These are phyloP conservation scores for Ogataea pini DNA, from an alignment of 805 yeast species.

Conservation along the genomic window DNA sequence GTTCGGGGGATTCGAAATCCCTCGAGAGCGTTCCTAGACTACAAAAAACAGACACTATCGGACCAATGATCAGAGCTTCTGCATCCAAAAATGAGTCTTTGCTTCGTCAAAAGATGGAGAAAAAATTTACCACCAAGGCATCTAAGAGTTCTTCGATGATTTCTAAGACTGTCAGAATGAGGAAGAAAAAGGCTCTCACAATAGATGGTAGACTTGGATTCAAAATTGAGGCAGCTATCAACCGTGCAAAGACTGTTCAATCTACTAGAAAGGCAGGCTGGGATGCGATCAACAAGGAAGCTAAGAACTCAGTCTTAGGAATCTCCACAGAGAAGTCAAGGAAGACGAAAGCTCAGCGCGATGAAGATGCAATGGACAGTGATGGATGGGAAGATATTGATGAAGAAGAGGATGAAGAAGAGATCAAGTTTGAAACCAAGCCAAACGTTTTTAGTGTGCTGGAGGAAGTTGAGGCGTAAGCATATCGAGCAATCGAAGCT, in stretches of 20 bases:
- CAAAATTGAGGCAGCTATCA: slow-evolving; percentile 64
- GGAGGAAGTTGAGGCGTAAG: slow-evolving; percentile 30
- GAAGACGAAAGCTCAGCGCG: slow-evolving; percentile 1
- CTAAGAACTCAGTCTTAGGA: slow-evolving; percentile 35
- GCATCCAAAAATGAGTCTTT: slow-evolving; percentile 61
- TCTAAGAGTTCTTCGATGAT: slow-evolving; percentile 27
- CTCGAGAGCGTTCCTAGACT: slow-evolving; percentile 57
- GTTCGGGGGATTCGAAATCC: slow-evolving; percentile 41
- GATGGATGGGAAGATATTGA: slow-evolving; percentile 28
- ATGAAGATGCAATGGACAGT: slow-evolving; percentile 22
- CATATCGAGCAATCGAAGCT: background rate
- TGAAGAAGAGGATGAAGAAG: slow-evolving; percentile 21
- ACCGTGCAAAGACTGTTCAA: slow-evolving; percentile 63
- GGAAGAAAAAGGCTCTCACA: slow-evolving; percentile 49
- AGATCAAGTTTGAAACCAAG: slow-evolving; percentile 5
- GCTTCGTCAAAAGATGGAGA: slow-evolving; percentile 55
- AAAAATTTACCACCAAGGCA: slow-evolving; percentile 18
- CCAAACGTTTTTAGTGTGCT: slow-evolving; percentile 31
- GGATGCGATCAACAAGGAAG: slow-evolving; percentile 63
- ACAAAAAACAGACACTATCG: slow-evolving; percentile 58
- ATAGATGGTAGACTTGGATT: slow-evolving; percentile 56
- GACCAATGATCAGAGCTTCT: slow-evolving; percentile 65
- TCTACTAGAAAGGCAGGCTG: slow-evolving; percentile 67
- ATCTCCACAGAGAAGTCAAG: background rate
- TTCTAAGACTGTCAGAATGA: slow-evolving; percentile 37